Evolutionary conservation across 495 filamentous ascomycete species (phyloP).

Genomic region (Clohesyomyces aquaticus): DNA sequence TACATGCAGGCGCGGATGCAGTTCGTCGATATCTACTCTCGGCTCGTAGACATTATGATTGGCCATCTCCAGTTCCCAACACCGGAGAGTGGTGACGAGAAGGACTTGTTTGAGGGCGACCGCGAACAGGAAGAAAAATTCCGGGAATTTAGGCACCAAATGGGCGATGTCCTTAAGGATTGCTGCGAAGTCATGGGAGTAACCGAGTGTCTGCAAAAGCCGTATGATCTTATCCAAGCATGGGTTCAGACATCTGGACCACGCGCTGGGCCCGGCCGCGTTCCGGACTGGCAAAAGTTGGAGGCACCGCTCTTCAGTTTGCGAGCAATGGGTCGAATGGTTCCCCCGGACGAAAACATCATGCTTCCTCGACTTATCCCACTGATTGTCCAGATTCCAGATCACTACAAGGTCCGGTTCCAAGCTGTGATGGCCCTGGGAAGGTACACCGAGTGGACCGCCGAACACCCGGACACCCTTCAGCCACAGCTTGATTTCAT

Average conservation of each 20-base stretch:
- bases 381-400: conserved; percentile 87
- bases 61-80: conserved; percentile 86
- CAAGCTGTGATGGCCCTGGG: conserved; percentile 96
- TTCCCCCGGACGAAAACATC: conserved; percentile 80
- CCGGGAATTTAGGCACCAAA: conserved; percentile 90
- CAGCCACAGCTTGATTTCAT: conserved; percentile 93
- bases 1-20: conserved; percentile 80
- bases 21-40: conserved; percentile 77
- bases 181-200: conserved; percentile 95
- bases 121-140: conserved; percentile 97
- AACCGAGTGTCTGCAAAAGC: conserved; percentile 84
- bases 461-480: conserved; percentile 87
- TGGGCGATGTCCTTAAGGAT: conserved; percentile 98
- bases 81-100: conserved; percentile 70
- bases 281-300: conserved; percentile 95
- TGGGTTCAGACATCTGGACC: conserved; percentile 85
- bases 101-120: conserved; percentile 92
- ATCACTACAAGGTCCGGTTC: conserved; percentile 95
- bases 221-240: conserved; percentile 76
- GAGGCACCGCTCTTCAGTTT: conserved; percentile 95
- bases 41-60: conserved; percentile 91
- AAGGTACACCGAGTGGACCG: conserved; percentile 96
- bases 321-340: conserved; percentile 97
- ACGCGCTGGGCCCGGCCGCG: conserved; percentile 68
- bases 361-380: conserved; percentile 90